Evolutionary conservation across 106 monocot species (phyloP).

Genomic region (Platanthera zijinensis): DNA sequence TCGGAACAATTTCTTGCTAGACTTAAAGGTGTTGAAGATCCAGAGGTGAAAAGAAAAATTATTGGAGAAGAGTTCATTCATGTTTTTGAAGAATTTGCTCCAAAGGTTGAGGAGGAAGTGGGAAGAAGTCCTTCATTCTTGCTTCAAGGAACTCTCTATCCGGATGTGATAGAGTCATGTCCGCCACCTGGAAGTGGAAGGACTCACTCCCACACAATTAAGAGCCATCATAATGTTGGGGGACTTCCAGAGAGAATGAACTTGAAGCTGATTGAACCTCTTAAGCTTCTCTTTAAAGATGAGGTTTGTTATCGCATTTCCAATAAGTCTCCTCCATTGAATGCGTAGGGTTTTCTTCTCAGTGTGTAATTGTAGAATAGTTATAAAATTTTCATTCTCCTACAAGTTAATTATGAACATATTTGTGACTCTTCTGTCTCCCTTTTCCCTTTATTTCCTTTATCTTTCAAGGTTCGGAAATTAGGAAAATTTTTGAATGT

Average conservation of each 20-base stretch:
- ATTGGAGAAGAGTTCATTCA: slow-evolving; percentile 87
- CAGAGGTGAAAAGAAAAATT: slow-evolving; percentile 89
- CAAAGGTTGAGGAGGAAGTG: slow-evolving; percentile 49
- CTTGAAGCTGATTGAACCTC: slow-evolving; percentile 89
- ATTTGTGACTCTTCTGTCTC: neutral
- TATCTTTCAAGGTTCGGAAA: slow-evolving; percentile 55
- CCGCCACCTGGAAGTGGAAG: slow-evolving; percentile 96
- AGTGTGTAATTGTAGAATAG: neutral
- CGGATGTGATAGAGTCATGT: slow-evolving; percentile 97
- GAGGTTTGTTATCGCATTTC: slow-evolving; percentile 24
- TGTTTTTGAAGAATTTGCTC: slow-evolving; percentile 89
- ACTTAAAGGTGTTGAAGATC: slow-evolving; percentile 84
- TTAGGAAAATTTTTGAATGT: slow-evolving; percentile 82
- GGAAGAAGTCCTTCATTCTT: slow-evolving; percentile 60
- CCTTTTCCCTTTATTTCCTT: neutral
- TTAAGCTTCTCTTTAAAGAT: slow-evolving; percentile 96
- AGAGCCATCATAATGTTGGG: slow-evolving; percentile 98
- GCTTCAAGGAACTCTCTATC: slow-evolving; percentile 95
- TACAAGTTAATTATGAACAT: neutral
- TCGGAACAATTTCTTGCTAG: slow-evolving; percentile 71
- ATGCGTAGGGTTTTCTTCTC: neutral
- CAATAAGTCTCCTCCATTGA: neutral
- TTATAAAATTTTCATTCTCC: neutral
- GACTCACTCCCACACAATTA: slow-evolving; percentile 92
- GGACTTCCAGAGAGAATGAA: slow-evolving; percentile 95